Evolutionary conservation across 2,329 filamentous ascomycete genomes (phyloP).

Genomic region (Alternaria angustiovoidea): DNA sequence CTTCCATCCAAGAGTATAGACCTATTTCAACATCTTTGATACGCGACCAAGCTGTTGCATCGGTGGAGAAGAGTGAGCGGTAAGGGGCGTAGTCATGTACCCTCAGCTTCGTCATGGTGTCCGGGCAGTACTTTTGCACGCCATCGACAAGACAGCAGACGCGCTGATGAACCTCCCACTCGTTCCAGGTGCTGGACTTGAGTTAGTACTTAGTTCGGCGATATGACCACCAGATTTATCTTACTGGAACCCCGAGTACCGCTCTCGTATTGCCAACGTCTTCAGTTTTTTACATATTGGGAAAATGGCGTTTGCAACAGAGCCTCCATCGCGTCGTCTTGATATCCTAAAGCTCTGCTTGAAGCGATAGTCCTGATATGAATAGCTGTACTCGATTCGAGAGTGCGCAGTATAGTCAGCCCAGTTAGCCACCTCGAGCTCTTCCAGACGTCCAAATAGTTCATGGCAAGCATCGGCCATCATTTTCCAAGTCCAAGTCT

Average conservation of each 20-base stretch:
- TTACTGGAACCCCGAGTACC: constrained; percentile 44
- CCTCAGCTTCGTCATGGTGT: constrained; percentile 42
- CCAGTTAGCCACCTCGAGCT: constrained; percentile 49
- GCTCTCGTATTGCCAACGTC: constrained; percentile 45
- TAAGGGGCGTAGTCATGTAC: constrained; percentile 49
- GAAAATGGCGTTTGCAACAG: constrained; percentile 45
- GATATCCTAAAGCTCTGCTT: constrained; percentile 47
- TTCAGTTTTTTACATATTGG: constrained; percentile 43
- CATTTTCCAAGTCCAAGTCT: constrained; percentile 49
- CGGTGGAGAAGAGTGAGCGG: constrained; percentile 45
- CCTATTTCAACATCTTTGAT: constrained; percentile 45
- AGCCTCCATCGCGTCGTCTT: constrained; percentile 45
- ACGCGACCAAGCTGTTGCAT: constrained; percentile 41
- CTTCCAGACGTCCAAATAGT: constrained; percentile 43
- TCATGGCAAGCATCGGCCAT: constrained; percentile 42
- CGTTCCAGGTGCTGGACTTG: constrained; percentile 41
- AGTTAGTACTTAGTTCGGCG: constrained; percentile 15
- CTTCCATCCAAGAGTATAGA: constrained; percentile 47
- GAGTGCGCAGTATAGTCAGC: constrained; percentile 48
- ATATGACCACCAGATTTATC: neutral
- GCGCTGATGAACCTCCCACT: constrained; percentile 50
- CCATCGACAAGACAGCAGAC: constrained; percentile 48
- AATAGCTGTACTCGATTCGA: constrained; percentile 49
- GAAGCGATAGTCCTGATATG: constrained; percentile 48
- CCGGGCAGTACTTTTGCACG: constrained; percentile 40